Base-by-base conservation (phyloP, 2,329 filamentous ascomycete genomes). In the Bipolaris oryzae region DNA sequence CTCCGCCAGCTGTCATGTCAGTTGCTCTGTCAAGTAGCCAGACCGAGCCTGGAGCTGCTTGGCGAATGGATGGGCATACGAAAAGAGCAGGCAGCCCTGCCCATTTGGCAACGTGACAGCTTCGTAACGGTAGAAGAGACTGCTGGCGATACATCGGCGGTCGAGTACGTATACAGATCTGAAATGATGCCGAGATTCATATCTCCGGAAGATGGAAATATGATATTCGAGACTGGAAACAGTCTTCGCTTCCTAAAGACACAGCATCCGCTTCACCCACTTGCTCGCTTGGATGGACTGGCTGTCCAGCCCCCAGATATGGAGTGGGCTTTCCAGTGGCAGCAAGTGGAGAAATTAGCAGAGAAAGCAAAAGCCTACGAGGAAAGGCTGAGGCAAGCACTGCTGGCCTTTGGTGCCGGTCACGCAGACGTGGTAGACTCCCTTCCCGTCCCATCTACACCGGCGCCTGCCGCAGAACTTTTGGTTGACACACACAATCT, bases 181-280 rank as follows among this genome's bases (percentile, higher is more conserved):
- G 79, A 84, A 25, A 84, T 85, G 60, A 86, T 95, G 77, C 91
- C 91, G 0, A 79, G 82, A 1, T 95, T 95, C 63, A 81, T 96
- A 42, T 84, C 87, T 0, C 73, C 79, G 5, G 90, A 95, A 55
- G 84, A 93, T 62, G 87, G 86, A 3, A 82, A 84, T 48, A 79
- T 82, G 5, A 85, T 95, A n/a, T 93, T 94, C 62, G 91, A 96
- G 71, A 89, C 88, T 3, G 92, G 91, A 3, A 85, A 84, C 66
- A 94, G 89, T 70, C 76, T 96, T 45, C 85, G 89, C 7, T 87
- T 95, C 51, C 80, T 96, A 45, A 85, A 87, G 64, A 78, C 80
- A 20, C 86, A 89, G 63, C 89, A 95, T 70, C 84, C 90, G 5
- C 80, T 87, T 1, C 90, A 96, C 70, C 86, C 88, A 0, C 78